Percentiles rank a stretch among this genome's conserved stretches.
These are phyloP conservation scores for Cladosporium velox DNA, from an alignment of 2,329 filamentous ascomycete species.

Conservation along the genomic window DNA sequence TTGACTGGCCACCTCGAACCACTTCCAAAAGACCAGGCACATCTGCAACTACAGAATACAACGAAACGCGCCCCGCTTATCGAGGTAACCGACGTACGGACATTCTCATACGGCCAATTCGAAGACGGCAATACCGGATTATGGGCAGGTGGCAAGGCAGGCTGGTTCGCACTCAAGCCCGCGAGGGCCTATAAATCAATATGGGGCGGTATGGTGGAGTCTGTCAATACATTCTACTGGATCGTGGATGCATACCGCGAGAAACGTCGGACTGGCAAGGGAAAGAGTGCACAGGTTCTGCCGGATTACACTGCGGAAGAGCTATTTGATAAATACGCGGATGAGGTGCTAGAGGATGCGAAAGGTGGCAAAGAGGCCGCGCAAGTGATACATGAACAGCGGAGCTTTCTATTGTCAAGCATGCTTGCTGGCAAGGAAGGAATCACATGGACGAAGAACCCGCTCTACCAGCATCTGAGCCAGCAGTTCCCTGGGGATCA, in stretches of 20 bases:
- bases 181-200: constrained; percentile 58
- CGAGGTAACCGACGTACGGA: constrained; percentile 56
- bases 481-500: constrained; percentile 38
- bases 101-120: constrained; percentile 53
- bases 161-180: constrained; percentile 69
- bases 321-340: constrained; percentile 42
- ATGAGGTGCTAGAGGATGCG: constrained; percentile 26
- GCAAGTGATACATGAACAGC: constrained; percentile 34
- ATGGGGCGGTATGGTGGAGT: constrained; percentile 63
- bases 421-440: constrained; percentile 49
- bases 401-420: constrained; percentile 47
- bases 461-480: constrained; percentile 45
- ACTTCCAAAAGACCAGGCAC: constrained; percentile 45
- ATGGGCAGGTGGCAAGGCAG: constrained; percentile 66
- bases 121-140: constrained; percentile 60
- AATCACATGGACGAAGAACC: constrained; percentile 46
- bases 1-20: constrained; percentile 62
- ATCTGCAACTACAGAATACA: constrained; percentile 23
- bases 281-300: constrained; percentile 36
- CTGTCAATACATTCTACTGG: constrained; percentile 64
- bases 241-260: constrained; percentile 58
- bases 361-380: constrained; percentile 28
- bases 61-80: constrained; percentile 15
- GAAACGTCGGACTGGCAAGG: constrained; percentile 36
- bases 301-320: constrained; percentile 39